Percentiles rank a stretch among this genome's conserved stretches.
These are phyloP conservation scores for Vicia sativa DNA, from an alignment of 306 rosid genomes.

Conservation along the genomic window DNA sequence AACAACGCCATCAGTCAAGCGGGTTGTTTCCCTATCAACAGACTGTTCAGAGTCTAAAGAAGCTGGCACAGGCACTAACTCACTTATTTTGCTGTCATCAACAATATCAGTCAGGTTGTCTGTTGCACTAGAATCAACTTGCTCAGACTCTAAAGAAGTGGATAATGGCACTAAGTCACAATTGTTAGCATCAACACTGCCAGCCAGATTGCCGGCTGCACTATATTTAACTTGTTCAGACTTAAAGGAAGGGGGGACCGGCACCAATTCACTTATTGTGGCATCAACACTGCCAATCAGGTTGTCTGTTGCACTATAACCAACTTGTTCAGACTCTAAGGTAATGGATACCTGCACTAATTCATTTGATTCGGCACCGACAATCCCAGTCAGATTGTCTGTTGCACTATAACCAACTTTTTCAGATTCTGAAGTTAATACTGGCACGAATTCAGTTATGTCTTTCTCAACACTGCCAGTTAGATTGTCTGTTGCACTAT, in stretches of 20 bases:
- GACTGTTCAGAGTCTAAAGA: conserved; percentile 31
- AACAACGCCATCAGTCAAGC: background rate
- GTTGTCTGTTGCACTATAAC: background rate
- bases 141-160: conserved; percentile 28
- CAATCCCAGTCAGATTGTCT: conserved; percentile 19
- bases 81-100: conserved; percentile 1
- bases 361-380: background rate
- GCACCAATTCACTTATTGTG: background rate
- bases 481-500: conserved; percentile 18
- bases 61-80: conserved; percentile 10
- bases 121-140: background rate
- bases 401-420: background rate
- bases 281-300: conserved; percentile 13
- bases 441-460: conserved; percentile 9
- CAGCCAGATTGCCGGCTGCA: conserved; percentile 3
- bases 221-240: conserved; percentile 11
- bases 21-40: background rate
- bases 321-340: conserved; percentile 30
- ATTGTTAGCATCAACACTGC: conserved; percentile 2
- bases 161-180: conserved; percentile 7
- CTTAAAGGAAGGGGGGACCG: conserved; percentile 21
- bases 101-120: background rate
- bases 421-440: conserved; percentile 20
- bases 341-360: conserved; percentile 14
- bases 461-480: conserved; percentile 1